Evolutionary conservation across 208 protist species (phyloP), one percentile per base, ranked within the genome.

Genomic region (Trypanosomatidae sp.): DNA sequence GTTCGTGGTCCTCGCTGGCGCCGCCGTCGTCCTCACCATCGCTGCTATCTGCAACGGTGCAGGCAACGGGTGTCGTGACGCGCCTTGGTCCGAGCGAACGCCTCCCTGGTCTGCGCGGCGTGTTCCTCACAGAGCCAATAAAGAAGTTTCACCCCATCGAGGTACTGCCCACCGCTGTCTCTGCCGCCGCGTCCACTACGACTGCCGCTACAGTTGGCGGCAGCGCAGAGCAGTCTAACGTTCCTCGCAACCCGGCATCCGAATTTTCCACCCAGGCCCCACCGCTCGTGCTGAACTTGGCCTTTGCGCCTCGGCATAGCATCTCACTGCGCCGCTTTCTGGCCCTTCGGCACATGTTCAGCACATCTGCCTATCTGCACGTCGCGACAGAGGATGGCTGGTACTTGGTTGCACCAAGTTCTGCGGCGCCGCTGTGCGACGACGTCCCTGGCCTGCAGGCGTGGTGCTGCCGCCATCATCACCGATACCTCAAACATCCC

Each of bases 111-210:
- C 66, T 80, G 44, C 71, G 70, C 10, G 91, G 91, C 13, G 88
- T 95, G 17, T 95, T 88, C 56, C 50, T 85, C 19, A 91, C 85
- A 7, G 43, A 67, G 36, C 6, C 66, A 0, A 39, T 94, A 9
- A 94, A 93, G 62, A 94, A 96, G 68, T 92, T 91, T 44, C 84
- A 82, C n/a, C 88, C 83, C 33, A 79, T 93, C 39, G 87, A 94
- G 67, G 66, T 94, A 8, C 62, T 83, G 0, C 86, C 89, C 19
- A 25, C 43, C 17, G 74, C 79, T 22, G 69, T 64, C 28, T 19
- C 3, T 49, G 50, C 62, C 44, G 46, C 41, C 8, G 41, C 60
- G 60, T 22, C 62, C 33, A 52, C 62, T 19, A 71, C 60, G 39
- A 43, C 47, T 25, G 64, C 52, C 13, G 28, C 55, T 15, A 49